Conservation (phyloP, 2,329 filamentous ascomycete species). For the Xylaria sp. region DNA sequence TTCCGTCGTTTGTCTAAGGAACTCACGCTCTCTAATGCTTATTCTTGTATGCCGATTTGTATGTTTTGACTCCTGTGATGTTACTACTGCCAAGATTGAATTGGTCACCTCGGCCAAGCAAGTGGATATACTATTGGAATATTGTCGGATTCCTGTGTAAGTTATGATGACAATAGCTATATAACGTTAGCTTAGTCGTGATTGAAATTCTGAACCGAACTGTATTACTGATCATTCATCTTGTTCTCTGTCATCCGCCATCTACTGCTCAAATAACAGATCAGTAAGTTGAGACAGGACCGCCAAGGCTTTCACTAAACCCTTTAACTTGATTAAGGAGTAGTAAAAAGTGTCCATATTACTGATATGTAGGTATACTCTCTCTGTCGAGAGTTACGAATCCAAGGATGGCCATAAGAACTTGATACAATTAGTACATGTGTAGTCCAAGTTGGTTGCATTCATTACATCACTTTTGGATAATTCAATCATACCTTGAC, state of each 20-base stretch:
- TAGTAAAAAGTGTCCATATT: neutral
- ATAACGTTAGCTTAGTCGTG: neutral
- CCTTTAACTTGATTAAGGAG: neutral
- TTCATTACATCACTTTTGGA: too few species aligned
- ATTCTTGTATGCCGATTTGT: neutral
- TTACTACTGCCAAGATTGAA: conserved; percentile 5
- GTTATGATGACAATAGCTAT: neutral
- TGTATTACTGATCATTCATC: neutral
- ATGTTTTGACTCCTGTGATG: conserved; percentile 4
- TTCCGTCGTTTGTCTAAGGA: neutral
- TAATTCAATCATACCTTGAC: neutral
- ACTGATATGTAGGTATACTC: too few species aligned
- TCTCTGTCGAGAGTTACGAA: neutral
- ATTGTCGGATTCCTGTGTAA: conserved; percentile 4
- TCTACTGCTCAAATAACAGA: neutral
- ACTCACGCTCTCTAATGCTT: neutral
- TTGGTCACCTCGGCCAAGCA: neutral
- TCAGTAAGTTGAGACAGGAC: neutral
- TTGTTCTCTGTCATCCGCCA: neutral
- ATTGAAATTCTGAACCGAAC: neutral
- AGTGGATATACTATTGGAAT: conserved; percentile 29
- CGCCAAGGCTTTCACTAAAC: neutral
- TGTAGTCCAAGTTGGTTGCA: too few species aligned
- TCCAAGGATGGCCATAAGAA: neutral
- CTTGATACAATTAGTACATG: neutral